Evolutionary conservation across 345 rosid species (phyloP).

Genomic region (Psidium friedrichsthalianum): DNA sequence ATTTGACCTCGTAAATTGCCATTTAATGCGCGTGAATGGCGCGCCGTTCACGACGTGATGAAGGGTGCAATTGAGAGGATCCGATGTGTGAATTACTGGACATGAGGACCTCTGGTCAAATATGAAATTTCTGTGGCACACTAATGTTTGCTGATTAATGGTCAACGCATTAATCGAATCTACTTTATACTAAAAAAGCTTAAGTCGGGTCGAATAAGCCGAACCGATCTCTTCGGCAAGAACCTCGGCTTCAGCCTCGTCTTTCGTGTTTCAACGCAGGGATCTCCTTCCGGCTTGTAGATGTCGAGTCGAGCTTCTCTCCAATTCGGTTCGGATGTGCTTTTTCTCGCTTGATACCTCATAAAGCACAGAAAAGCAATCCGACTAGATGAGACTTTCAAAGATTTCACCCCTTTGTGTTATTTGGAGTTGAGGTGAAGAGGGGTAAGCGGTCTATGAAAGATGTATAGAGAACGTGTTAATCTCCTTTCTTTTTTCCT

Average conservation of each 20-base stretch:
- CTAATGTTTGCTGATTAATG: background rate
- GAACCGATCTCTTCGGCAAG: background rate
- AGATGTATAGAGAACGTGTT: accelerated
- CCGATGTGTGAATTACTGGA: background rate
- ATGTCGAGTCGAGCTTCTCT: too few species aligned
- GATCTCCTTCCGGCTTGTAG: background rate
- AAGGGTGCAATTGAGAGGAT: background rate
- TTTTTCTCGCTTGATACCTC: background rate
- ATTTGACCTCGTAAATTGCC: background rate
- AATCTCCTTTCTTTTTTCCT: background rate
- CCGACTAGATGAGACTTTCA: accelerated
- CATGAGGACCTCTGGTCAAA: too few species aligned
- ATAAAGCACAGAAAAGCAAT: accelerated
- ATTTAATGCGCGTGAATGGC: background rate
- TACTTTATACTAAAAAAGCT: background rate
- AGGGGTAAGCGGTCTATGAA: background rate
- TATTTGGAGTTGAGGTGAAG: background rate
- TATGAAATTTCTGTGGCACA: too few species aligned
- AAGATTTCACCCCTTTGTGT: background rate
- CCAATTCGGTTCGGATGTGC: accelerated
- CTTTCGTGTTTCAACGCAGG: background rate
- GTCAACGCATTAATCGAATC: background rate
- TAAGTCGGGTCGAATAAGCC: background rate
- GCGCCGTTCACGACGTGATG: background rate
- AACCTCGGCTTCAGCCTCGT: accelerated